Evolutionary conservation across 352 stramenopile genomes (phyloP), one percentile per base, ranked within the genome.

Genomic region (Phytophthora citrophthora): DNA sequence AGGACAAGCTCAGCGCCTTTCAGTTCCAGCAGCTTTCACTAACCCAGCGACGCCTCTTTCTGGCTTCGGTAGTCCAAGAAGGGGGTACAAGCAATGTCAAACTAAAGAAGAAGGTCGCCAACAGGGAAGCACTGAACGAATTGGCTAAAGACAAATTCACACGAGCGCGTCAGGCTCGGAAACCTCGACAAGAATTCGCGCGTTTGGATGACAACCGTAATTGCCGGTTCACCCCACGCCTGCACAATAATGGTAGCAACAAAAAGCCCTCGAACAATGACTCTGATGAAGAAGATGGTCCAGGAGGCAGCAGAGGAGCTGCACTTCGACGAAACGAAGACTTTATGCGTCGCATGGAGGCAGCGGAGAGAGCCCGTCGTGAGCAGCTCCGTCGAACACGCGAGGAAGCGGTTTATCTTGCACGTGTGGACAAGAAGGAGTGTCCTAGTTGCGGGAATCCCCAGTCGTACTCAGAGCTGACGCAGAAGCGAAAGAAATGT

Each of bases 401-500:
- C 1, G 79, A 85, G 38, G 81, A 91, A 70, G 62, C 68, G 1
- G 71, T 69, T 7, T 90, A 93, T 55, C 39, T 88, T 4, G 69
- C 68, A 0, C 76, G 72, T 4, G 66, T 93, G 26, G 80, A 93
- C 72, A 93, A 93, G 58, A 93, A 93, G 75, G 82, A 91, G 49
- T 93, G 84, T 49, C 80, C 81, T n/a, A 65, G 56, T 34, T 93
- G 84, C 36, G 81, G 84, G 9, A 93, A 88, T 29, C 65, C 79
- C 16, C 84, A 93, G 51, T 91, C 82, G 46, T 91, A 91, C 53
- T 73, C 82, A 31, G 84, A 93, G 56, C 72, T 91, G 20, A 83
- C 79, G 3, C 84, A 93, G 44, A 93, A 93, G 74, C 76, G 84
- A 10, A 93, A 90, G 54, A 90, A 90, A 27, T 93, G 82, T 39